Evolutionary conservation across 805 yeast genomes (phyloP), one percentile per base, ranked within the genome.

Genomic region (Ogataea degrootiae): DNA sequence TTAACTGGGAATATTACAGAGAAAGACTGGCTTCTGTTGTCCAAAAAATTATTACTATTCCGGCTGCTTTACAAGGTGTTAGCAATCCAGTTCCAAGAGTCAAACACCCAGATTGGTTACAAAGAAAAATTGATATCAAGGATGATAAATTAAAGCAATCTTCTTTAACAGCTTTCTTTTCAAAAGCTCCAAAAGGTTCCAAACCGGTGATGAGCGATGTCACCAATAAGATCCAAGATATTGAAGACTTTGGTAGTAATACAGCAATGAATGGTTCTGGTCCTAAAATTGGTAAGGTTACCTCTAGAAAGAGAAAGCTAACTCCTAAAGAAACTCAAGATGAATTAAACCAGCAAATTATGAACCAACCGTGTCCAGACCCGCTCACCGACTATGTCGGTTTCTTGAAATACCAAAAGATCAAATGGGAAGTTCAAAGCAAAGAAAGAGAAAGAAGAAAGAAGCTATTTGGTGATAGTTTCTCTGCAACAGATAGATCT

Each of bases 31-130:
- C 92, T 0, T 89, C 96, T 2, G 96, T 91, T 6, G 82, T 95
- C 39, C 97, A 91, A 64, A 94, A 95, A 67, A 89, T 94, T 58
- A 87, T 94, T 56, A 86, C 97, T 0, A 92, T 94, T 55, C 99
- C 99, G 2, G 99, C 99, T 5, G 98, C 97, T 6, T 72, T 92
- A 46, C 99, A 94, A 69, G 80, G 81, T 44, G 79, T 92, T 16
- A 68, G 73, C 14, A 95, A 94, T 59, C 99, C 99, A 0, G 97
- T 95, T 39, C 97, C 97, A 5, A 74, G 97, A 56, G 92, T 95
- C 6, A 79, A 79, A 4, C 97, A 92, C 60, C 99, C 99, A 0
- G 94, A 85, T 31, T 94, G 99, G 99, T 72, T 94, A 47, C 77
- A 75, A 49, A 82, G 76, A 55, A 77, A 76, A 49, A 80, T 92